Evolutionary conservation across 2,329 filamentous ascomycete genomes (phyloP), one percentile per base, ranked within the genome.

Genomic region (Ophiosphaerella herpotricha): DNA sequence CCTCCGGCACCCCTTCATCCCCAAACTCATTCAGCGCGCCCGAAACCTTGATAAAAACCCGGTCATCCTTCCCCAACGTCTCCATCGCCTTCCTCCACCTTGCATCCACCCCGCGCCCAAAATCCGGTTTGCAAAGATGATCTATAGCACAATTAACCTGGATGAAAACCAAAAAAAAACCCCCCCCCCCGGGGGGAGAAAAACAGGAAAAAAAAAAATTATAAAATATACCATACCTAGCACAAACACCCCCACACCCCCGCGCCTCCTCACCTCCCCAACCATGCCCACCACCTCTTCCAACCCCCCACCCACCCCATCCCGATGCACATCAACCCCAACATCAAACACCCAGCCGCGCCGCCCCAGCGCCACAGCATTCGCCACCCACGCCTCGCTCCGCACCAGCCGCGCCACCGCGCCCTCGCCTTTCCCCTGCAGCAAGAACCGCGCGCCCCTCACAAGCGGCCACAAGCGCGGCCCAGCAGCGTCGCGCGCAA

Each of bases 1-100:
- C 36, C 3, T 33, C 14, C 0, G 62, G 62, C 1, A 63, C 64
- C 23, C 52, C 75, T 3, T 77, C 81, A 7, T 29, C 26, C 11
- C 26, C 26, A 74, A 97, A 85, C 75, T 96, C 90, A 14, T 88
- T 85, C 72, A 97, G 92, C 39, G 81, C 84, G 7, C 93, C 93
- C 0, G 89, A 93, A n/a, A 97, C 82, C 77, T 97, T 96, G 82
- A 97, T 89, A 77, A 88, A 95, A n/a, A 87, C 85, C 43, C 79
- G 81, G 41, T 79, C 75, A 68, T 83, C 83, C 50, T 81, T 81
- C 60, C 86, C 83, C 64, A 95, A 85, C 7, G 81, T 78, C 61
- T 83, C 83, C 66, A 96, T 85, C 53, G 85, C 80, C 12, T 80
- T 78, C 47, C 84, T 83, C 90, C 90, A 96, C 26, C 26, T 29